Base-by-base conservation (phyloP, 2,329 filamentous ascomycete genomes). In the Sphaerostilbella broomeana region DNA sequence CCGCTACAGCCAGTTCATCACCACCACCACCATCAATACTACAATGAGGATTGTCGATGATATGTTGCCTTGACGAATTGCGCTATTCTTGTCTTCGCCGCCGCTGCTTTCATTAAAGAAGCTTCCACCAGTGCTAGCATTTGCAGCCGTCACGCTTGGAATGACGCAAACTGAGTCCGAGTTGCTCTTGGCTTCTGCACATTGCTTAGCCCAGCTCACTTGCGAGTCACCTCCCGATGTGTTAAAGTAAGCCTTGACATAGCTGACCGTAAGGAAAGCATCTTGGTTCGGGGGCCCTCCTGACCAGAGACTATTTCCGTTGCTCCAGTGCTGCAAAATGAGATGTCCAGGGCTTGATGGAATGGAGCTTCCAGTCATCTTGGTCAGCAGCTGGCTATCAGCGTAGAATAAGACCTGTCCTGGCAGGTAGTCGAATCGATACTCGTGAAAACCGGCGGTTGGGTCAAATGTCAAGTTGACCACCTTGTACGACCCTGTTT, bases 231-330 rank as follows among this genome's bases (percentile, higher is more conserved):
- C 46, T 15, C 66, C 50, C 3, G 80, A 79, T 12, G 80, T 80
- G 65, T 89, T 89, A 65, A 88, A 90, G 59, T 89, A 90, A 0
- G 79, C 80, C 57, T 85, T 86, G 42, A 87, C 72, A 52, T 87
- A 87, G 25, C 69, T 73, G 17, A 89, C 69, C 6, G 70, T 75
- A 50, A 86, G 67, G 13, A 71, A 61, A 0, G 84, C 76, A 51
- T 88, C 79, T 22, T 65, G 46, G 0, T 50, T 48, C 0, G 85
- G 84, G 3, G 85, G 85, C 0, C 84, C 85, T 10, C 69, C 77
- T 27, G 79, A 84, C 85, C 85, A 90, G 2, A 65, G 53, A 5
- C 68, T 55, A 54, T 88, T 81, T 22, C 84, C 84, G 49, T 88
- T 89, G 56, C 81, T 86, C 84, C 84, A 80, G 57, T 89, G 84